Conservation (phyloP, 148 eudicot genomes). For the Vaccinium myrtillus region DNA sequence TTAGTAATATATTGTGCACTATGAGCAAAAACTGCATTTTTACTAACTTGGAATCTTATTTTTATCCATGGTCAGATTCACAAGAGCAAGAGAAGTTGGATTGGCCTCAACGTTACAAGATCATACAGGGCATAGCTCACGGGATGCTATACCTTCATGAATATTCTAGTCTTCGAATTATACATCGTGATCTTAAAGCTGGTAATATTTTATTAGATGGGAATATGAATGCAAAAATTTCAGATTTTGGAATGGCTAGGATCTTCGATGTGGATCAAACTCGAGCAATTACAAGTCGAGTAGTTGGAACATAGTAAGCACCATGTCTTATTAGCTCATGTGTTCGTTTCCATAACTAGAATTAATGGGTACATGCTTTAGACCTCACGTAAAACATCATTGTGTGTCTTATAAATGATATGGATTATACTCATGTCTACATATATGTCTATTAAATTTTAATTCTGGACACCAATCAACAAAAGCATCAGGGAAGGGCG, state of each 20-base stretch:
- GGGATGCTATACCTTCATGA: constrained; percentile 39
- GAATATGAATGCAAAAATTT: constrained; percentile 34
- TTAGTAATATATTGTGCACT: not conserved
- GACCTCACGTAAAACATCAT: not conserved
- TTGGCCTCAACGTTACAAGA: constrained; percentile 34
- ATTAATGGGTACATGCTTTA: not conserved
- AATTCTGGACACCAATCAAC: not conserved
- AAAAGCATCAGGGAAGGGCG: not conserved
- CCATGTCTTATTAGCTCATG: not conserved
- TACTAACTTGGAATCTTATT: not conserved
- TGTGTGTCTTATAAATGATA: not conserved
- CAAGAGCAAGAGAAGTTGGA: constrained; percentile 19
- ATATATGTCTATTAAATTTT: too few species aligned
- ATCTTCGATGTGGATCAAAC: constrained; percentile 34
- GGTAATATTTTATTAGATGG: constrained; percentile 37
- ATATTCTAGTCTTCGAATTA: constrained; percentile 29
- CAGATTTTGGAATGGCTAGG: constrained; percentile 42
- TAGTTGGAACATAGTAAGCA: constrained; percentile 49
- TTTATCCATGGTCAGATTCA: constrained; percentile 17
- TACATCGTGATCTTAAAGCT: constrained; percentile 39
- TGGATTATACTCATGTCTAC: not conserved
- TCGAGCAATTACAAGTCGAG: constrained; percentile 28
- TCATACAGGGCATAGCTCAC: constrained; percentile 26
- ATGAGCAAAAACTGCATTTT: not conserved
- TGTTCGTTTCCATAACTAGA: not conserved